Evolutionary conservation across 73 alveolate species (phyloP).

Genomic region (Symbiodinium natans): DNA sequence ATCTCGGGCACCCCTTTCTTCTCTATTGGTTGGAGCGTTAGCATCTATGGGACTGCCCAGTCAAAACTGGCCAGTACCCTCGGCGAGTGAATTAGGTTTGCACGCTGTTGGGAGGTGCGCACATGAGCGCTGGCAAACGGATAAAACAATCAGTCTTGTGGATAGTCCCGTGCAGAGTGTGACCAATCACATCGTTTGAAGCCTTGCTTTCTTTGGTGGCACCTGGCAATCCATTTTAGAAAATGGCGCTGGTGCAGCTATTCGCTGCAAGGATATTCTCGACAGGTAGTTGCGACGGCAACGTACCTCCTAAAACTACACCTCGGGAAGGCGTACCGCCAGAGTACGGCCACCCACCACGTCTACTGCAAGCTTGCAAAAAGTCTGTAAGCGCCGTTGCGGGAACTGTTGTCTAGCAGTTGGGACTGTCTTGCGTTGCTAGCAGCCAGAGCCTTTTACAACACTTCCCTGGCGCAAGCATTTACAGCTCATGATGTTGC

Average conservation of each 20-base stretch:
- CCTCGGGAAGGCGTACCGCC: not conserved
- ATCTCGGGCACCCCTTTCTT: too few relatives aligned
- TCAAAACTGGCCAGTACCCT: not conserved
- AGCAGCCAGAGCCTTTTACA: not conserved
- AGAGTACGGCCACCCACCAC: constrained; percentile 7
- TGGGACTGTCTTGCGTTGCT: not conserved
- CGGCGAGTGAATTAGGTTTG: not conserved
- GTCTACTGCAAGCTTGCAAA: not conserved
- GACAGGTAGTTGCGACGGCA: constrained; percentile 31
- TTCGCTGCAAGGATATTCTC: not conserved
- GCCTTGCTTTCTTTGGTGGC: not conserved
- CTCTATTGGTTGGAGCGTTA: not conserved
- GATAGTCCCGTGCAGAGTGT: too few relatives aligned
- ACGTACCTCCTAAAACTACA: constrained; percentile 19
- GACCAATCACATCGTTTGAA: not conserved
- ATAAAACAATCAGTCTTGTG: too few relatives aligned
- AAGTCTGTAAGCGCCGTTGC: not conserved
- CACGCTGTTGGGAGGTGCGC: not conserved
- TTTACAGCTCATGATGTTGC: not conserved
- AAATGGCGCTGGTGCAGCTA: not conserved
- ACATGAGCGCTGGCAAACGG: too few relatives aligned
- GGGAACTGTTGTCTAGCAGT: not conserved
- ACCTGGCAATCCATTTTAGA: not conserved
- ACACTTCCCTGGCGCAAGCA: not conserved
- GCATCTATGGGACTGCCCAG: not conserved